These are phyloP conservation scores for Aspergillus sclerotiicarbonarius DNA, from an alignment of 495 filamentous ascomycete species.

Conservation along the genomic window DNA sequence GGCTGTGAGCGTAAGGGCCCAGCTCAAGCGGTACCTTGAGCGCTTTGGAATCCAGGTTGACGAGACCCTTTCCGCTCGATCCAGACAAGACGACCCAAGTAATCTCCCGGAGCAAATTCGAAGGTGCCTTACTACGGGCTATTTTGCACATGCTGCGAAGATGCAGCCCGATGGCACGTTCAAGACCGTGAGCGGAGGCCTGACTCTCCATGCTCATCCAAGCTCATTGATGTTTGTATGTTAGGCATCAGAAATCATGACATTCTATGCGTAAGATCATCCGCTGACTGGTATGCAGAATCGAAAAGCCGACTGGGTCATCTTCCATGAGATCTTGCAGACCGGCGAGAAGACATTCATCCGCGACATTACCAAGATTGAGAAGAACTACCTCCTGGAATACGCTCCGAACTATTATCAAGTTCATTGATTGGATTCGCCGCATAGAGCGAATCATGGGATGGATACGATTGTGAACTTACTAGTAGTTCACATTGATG, in stretches of 20 bases:
- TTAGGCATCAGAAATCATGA: constrained; percentile 9
- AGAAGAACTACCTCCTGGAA: constrained; percentile 87
- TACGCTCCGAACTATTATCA: constrained; percentile 85
- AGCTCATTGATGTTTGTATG: constrained; percentile 88
- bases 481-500: no score
- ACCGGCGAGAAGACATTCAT: constrained; percentile 89
- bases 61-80: constrained; percentile 48
- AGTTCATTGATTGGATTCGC: constrained; percentile 33
- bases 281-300: constrained; percentile 50
- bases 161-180: constrained; percentile 97
- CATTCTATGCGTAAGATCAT: constrained; percentile 8
- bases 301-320: constrained; percentile 95
- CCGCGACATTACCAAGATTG: constrained; percentile 85
- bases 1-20: constrained; percentile 81
- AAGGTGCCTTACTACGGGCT: constrained; percentile 85
- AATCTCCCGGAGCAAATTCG: constrained; percentile 70
- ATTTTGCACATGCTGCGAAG: constrained; percentile 91
- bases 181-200: constrained; percentile 70
- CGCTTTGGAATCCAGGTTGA: constrained; percentile 74
- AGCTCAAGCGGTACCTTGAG: constrained; percentile 84
- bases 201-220: constrained; percentile 82
- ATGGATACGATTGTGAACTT: neutral
- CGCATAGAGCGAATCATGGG: neutral
- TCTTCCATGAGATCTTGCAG: constrained; percentile 95
- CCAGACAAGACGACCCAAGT: constrained; percentile 28